These are phyloP conservation scores for Epichloe sp. DNA, from an alignment of 2,329 filamentous ascomycete genomes.

Conservation along the genomic window DNA sequence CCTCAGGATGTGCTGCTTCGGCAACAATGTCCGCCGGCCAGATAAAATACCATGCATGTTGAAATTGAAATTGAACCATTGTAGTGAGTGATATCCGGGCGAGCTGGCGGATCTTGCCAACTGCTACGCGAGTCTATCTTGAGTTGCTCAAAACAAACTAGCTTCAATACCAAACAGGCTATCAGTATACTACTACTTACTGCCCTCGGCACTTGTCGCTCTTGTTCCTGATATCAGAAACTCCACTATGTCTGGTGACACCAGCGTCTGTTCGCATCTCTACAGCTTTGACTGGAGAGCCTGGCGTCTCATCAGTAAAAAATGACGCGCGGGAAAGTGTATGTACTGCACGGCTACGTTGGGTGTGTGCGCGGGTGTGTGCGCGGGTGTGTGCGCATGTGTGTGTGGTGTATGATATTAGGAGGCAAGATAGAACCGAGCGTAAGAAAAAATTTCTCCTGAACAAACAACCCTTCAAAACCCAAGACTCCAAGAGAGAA, in stretches of 20 bases:
- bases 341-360: not conserved
- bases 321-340: no score
- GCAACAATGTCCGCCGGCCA: not conserved
- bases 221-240: not conserved
- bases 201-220: not conserved
- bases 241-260: not conserved
- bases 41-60: no score
- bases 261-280: no score
- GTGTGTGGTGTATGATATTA: constrained; percentile 10
- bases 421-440: constrained; percentile 11
- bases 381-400: not conserved
- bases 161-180: not conserved
- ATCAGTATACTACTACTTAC: not conserved
- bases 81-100: no score
- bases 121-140: not conserved
- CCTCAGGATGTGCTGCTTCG: not conserved
- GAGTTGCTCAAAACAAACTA: not conserved
- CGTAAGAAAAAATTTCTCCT: constrained; percentile 24
- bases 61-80: no score
- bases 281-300: no score
- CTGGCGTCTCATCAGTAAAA: no score
- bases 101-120: no score
- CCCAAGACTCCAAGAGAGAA: constrained; percentile 26
- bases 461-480: constrained; percentile 20
- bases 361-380: not conserved